Evolutionary conservation across 495 filamentous ascomycete species (phyloP).

Genomic region (Penicillium ochrochloron): DNA sequence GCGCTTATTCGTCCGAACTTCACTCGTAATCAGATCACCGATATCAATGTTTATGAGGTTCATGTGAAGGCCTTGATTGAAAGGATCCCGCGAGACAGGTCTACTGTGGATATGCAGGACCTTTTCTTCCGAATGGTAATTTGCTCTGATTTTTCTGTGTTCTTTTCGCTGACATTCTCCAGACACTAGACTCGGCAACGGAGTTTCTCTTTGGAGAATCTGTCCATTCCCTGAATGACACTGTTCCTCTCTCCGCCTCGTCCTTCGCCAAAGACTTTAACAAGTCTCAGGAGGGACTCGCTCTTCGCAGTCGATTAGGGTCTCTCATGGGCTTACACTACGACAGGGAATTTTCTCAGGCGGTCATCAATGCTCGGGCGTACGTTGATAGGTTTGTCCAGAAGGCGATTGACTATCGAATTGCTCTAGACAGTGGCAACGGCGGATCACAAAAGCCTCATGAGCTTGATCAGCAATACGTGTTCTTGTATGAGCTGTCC

Average conservation of each 20-base stretch:
- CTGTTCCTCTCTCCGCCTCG: conserved; percentile 2
- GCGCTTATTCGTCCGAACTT: conserved; percentile 69
- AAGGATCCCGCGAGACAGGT: conserved; percentile 52
- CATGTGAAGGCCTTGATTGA: conserved; percentile 59
- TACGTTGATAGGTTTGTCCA: conserved; percentile 20
- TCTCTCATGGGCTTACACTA: conserved; percentile 8
- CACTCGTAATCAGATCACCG: conserved; percentile 59
- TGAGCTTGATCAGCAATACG: conserved; percentile 18
- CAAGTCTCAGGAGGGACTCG: conserved; percentile 9
- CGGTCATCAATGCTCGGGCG: background rate
- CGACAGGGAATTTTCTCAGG: background rate
- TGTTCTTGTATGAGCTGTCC: conserved; percentile 25
- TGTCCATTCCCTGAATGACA: conserved; percentile 40
- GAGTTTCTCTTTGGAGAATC: conserved; percentile 74
- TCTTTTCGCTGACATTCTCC: conserved; percentile 9
- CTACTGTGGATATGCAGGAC: conserved; percentile 64
- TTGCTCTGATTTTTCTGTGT: background rate
- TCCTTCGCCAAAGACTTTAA: conserved; percentile 19
- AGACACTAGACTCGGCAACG: conserved; percentile 72
- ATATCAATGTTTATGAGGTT: conserved; percentile 61
- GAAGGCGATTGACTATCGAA: conserved; percentile 20
- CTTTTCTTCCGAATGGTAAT: conserved; percentile 56
- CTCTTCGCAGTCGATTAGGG: conserved; percentile 11
- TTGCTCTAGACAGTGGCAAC: conserved; percentile 2
- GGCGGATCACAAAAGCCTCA: background rate